Evolutionary conservation across 2,329 filamentous ascomycete genomes (phyloP).

Genomic region (Talaromyces piceae): DNA sequence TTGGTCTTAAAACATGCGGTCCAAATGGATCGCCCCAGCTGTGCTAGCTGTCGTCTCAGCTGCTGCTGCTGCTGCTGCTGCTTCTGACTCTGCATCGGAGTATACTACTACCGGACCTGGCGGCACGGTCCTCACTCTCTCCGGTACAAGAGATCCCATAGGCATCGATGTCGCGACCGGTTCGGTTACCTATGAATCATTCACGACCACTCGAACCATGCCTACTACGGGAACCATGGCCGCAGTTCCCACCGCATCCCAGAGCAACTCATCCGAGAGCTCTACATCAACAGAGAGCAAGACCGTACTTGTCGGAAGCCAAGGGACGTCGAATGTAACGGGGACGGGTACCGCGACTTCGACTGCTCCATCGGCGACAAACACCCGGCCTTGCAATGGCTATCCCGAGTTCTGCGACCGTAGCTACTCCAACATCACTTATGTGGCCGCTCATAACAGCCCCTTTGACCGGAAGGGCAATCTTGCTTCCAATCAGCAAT

Average conservation of each 20-base stretch:
- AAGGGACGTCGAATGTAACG: conserved; percentile 39
- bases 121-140: conserved; percentile 15
- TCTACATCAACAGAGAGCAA: conserved; percentile 31
- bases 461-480: conserved; percentile 66
- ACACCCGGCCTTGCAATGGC: conserved; percentile 74
- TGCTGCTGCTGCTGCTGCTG: not conserved
- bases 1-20: conserved; percentile 3
- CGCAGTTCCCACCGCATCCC: conserved; percentile 13
- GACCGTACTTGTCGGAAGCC: conserved; percentile 33
- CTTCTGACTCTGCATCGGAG: not conserved
- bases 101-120: conserved; percentile 5
- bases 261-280: conserved; percentile 18
- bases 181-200: conserved; percentile 33
- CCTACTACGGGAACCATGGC: conserved; percentile 17
- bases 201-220: conserved; percentile 27
- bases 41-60: conserved; percentile 7
- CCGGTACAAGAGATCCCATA: conserved; percentile 18
- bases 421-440: conserved; percentile 74
- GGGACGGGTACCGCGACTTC: conserved; percentile 37
- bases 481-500: conserved; percentile 66
- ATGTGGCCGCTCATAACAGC: conserved; percentile 73
- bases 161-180: conserved; percentile 22
- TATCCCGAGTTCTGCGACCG: conserved; percentile 68
- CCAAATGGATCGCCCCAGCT: conserved; percentile 5
- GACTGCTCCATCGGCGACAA: conserved; percentile 46